Percentiles rank a stretch among this genome's conserved stretches.
Evolutionary conservation across 306 rosid genomes (phyloP).

Genomic region (Cucurbita maxima): DNA sequence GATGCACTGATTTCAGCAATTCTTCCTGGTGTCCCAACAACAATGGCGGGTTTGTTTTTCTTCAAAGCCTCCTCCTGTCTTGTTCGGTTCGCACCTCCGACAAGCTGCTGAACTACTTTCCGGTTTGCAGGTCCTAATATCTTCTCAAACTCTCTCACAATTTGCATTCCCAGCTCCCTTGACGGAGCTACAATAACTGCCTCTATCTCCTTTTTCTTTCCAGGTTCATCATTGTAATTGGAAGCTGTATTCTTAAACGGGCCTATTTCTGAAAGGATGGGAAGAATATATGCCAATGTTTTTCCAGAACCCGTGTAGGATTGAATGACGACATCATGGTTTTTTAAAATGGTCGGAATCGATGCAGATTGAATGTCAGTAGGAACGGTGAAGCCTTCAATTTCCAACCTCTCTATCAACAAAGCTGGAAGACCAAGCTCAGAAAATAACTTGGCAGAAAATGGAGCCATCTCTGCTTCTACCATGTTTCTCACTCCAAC

Average conservation of each 20-base stretch:
- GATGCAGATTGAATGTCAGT: slow-evolving; percentile 83
- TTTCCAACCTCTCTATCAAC: slow-evolving; percentile 58
- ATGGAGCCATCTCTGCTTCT: slow-evolving; percentile 42
- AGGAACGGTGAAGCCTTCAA: slow-evolving; percentile 58
- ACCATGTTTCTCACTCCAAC: slow-evolving; percentile 13
- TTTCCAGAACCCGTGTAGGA: slow-evolving; percentile 95
- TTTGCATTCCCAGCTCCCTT: slow-evolving; percentile 96
- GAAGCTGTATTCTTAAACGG: slow-evolving; percentile 30
- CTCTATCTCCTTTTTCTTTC: slow-evolving; percentile 56
- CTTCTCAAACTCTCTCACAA: slow-evolving; percentile 89
- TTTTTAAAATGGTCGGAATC: slow-evolving; percentile 58
- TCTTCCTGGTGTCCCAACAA: slow-evolving; percentile 93
- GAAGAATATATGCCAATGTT: slow-evolving; percentile 79
- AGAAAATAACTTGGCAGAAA: slow-evolving; percentile 58
- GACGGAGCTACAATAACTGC: slow-evolving; percentile 90
- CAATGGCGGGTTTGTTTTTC: slow-evolving; percentile 76
- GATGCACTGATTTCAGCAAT: slow-evolving; percentile 86
- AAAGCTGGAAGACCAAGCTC: slow-evolving; percentile 63
- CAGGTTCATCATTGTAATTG: slow-evolving; percentile 19
- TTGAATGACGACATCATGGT: slow-evolving; percentile 74
- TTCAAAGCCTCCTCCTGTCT: slow-evolving; percentile 91
- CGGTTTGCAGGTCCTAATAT: slow-evolving; percentile 54
- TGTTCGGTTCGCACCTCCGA: slow-evolving; percentile 83
- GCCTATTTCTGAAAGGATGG: slow-evolving; percentile 55
- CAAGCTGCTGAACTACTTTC: slow-evolving; percentile 81